Evolutionary conservation across 2,329 filamentous ascomycete genomes (phyloP).

Genomic region (Colletotrichum lupini): DNA sequence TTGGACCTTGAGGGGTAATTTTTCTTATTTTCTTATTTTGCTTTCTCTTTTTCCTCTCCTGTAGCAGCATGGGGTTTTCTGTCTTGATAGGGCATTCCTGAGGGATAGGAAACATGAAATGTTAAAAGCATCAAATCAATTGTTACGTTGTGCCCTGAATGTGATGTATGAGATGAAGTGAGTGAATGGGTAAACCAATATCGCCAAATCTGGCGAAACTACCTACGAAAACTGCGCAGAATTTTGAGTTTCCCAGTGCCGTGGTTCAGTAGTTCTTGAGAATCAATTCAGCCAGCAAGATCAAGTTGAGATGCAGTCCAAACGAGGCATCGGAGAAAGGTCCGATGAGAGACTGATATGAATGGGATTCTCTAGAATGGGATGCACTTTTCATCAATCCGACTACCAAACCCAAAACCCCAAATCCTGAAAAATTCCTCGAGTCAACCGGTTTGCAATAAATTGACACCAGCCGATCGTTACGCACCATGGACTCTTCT

Average conservation of each 20-base stretch:
- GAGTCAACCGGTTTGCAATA: neutral
- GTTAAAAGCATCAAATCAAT: slow-evolving; percentile 38
- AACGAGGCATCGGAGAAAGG: slow-evolving; percentile 3
- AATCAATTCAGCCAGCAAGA: neutral
- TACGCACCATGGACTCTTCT: slow-evolving; percentile 5
- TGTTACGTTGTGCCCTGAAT: neutral
- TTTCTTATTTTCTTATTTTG: slow-evolving; percentile 37
- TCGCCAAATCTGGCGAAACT: neutral
- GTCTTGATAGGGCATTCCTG: slow-evolving; percentile 37
- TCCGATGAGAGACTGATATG: neutral
- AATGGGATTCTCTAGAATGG: neutral
- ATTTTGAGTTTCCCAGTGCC: neutral
- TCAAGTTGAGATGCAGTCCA: neutral
- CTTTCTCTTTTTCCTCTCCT: slow-evolving; percentile 38
- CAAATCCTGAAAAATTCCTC: too few species aligned
- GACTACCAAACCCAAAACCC: neutral
- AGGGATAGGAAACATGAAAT: slow-evolving; percentile 49
- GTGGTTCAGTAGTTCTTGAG: neutral
- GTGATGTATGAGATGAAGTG: neutral
- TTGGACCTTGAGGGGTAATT: slow-evolving; percentile 34
- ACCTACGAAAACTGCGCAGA: neutral
- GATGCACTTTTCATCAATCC: neutral
- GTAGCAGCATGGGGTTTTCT: slow-evolving; percentile 42
- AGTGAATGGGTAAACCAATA: neutral
- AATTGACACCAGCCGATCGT: slow-evolving; percentile 3